Evolutionary conservation across 2,329 filamentous ascomycete species (phyloP).

Genomic region (Atkinsonella hypoxylon): DNA sequence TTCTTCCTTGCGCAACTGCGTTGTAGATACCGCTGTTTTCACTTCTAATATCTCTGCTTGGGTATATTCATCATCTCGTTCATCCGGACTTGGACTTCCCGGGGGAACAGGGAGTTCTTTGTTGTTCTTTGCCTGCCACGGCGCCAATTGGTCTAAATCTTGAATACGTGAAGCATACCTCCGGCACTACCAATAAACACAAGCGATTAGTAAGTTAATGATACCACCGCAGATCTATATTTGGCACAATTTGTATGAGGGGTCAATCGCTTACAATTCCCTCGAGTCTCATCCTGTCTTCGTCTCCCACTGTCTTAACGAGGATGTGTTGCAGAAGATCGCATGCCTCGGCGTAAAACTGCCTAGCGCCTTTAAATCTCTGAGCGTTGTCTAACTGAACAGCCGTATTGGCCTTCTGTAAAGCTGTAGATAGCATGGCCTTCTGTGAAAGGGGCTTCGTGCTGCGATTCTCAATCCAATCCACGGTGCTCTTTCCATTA

Average conservation of each 20-base stretch:
- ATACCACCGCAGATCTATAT: neutral
- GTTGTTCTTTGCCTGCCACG: constrained; percentile 39
- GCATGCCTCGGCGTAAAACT: constrained; percentile 87
- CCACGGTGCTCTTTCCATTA: constrained; percentile 21
- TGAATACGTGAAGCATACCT: constrained; percentile 86
- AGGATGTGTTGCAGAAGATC: constrained; percentile 80
- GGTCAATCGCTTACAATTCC: constrained; percentile 62
- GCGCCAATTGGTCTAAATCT: constrained; percentile 65
- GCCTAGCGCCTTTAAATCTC: constrained; percentile 82
- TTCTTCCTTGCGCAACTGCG: constrained; percentile 28
- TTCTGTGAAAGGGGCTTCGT: constrained; percentile 64
- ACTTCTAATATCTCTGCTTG: neutral
- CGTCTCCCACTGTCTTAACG: constrained; percentile 67
- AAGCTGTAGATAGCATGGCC: constrained; percentile 87
- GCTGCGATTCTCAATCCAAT: constrained; percentile 16
- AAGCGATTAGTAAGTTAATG: neutral
- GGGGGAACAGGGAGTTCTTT: constrained; percentile 68
- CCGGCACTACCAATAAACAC: constrained; percentile 44
- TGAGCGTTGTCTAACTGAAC: constrained; percentile 93
- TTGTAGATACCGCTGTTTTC: neutral
- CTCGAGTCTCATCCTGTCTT: constrained; percentile 83
- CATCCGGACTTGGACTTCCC: constrained; percentile 43
- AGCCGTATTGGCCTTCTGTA: constrained; percentile 92
- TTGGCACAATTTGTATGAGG: too few relatives aligned
- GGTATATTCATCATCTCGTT: constrained; percentile 7